phyloP scores from a whole-genome alignment of 495 filamentous ascomycete genomes.

The Penicillium egyptiacum region DNA sequence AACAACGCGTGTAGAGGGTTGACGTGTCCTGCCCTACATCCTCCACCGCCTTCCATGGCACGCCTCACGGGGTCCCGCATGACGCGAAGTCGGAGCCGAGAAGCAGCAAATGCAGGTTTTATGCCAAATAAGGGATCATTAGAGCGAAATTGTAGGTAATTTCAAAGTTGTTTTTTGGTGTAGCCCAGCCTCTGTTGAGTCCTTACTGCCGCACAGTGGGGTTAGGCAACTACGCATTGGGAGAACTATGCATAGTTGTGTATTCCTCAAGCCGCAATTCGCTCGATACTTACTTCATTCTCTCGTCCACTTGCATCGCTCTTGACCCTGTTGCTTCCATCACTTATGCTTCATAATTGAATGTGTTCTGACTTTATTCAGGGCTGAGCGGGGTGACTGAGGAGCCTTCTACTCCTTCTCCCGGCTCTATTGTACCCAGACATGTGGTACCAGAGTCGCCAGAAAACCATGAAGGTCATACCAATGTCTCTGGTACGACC shows the following conservation, averaged over 20 bases:
- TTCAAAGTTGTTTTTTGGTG: background rate
- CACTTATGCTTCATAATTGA: background rate
- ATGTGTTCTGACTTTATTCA: constrained; percentile 17
- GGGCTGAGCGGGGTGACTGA: constrained; percentile 20
- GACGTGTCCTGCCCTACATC: background rate
- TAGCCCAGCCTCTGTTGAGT: no score
- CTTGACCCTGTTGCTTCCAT: background rate
- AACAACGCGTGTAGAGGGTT: background rate
- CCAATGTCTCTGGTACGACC: constrained; percentile 45
- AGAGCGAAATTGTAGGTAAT: background rate
- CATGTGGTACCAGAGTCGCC: constrained; percentile 29
- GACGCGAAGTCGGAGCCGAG: constrained; percentile 32
- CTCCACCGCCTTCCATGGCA: constrained; percentile 24
- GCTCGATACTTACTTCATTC: background rate
- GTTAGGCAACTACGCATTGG: background rate
- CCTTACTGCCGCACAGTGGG: background rate
- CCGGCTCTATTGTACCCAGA: constrained; percentile 5
- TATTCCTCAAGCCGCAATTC: background rate
- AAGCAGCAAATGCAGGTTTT: constrained; percentile 13
- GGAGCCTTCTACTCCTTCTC: constrained; percentile 13
- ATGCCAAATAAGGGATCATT: background rate
- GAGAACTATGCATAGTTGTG: background rate
- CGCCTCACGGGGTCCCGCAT: constrained; percentile 16
- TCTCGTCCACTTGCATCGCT: constrained; percentile 12
- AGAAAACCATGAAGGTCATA: constrained; percentile 29